A percentile compares a stretch with the other conserved stretches of the same genome.
These are phyloP conservation scores for Trichoderma oligosporum DNA, from an alignment of 2,329 filamentous ascomycete genomes.

Conservation along the genomic window DNA sequence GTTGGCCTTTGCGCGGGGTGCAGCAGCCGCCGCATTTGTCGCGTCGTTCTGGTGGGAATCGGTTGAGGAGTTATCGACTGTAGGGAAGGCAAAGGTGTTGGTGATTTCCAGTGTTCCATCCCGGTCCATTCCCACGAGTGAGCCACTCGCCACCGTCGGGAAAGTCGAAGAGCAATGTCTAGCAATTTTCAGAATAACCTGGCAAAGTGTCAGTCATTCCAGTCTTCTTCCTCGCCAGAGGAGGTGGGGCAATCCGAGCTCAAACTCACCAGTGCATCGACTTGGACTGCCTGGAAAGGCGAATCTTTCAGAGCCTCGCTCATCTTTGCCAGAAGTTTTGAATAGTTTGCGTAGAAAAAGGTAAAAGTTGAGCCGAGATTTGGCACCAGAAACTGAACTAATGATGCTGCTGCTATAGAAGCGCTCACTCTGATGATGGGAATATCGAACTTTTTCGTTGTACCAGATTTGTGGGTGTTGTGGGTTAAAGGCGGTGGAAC, in stretches of 20 bases:
- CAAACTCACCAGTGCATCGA: constrained; percentile 80
- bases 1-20: constrained; percentile 89
- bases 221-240: constrained; percentile 25
- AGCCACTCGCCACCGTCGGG: constrained; percentile 84
- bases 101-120: constrained; percentile 81
- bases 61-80: constrained; percentile 67
- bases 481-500: constrained; percentile 39
- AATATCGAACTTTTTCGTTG: constrained; percentile 45
- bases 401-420: constrained; percentile 16
- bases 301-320: constrained; percentile 60
- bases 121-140: constrained; percentile 89
- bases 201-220: constrained; percentile 23
- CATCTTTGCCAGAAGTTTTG: constrained; percentile 43
- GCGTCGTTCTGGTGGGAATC: constrained; percentile 73
- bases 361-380: constrained; percentile 25
- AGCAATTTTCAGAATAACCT: constrained; percentile 97
- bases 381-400: constrained; percentile 27
- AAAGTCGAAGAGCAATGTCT: constrained; percentile 88
- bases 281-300: constrained; percentile 82
- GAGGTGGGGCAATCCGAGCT: constrained; percentile 33
- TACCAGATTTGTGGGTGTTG: constrained; percentile 44
- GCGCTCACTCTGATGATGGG: constrained; percentile 30
- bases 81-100: constrained; percentile 91
- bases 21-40: constrained; percentile 74
- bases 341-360: not conserved